Evolutionary conservation across 2,329 filamentous ascomycete species (phyloP).

Genomic region (Paraphoma sp.): DNA sequence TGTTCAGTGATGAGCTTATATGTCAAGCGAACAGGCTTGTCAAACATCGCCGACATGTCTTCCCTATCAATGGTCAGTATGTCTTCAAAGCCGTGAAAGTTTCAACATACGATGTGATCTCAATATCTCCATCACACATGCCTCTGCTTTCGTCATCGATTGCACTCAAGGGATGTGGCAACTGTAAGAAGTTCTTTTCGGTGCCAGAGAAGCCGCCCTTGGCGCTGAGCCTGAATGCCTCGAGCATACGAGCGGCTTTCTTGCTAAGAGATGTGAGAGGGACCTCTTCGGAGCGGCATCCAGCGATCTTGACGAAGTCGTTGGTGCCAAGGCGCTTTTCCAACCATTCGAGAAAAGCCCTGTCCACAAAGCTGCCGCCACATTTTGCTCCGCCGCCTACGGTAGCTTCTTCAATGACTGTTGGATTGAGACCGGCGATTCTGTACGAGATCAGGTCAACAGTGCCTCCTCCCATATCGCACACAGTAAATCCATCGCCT

Average conservation of each 20-base stretch:
- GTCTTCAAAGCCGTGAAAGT: neutral
- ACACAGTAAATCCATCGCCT: slow-evolving; percentile 33
- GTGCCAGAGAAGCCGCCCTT: slow-evolving; percentile 31
- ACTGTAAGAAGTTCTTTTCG: slow-evolving; percentile 19
- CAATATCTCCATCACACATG: slow-evolving; percentile 32
- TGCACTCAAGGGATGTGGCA: slow-evolving; percentile 22
- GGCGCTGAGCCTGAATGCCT: slow-evolving; percentile 24
- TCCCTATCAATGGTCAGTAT: slow-evolving; percentile 13
- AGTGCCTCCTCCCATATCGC: slow-evolving; percentile 40
- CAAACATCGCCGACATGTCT: slow-evolving; percentile 28
- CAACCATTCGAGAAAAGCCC: slow-evolving; percentile 27
- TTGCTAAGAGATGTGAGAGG: slow-evolving; percentile 15
- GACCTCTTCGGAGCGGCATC: slow-evolving; percentile 10
- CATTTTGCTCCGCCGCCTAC: slow-evolving; percentile 33
- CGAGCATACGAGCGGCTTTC: slow-evolving; percentile 22
- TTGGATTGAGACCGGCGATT: slow-evolving; percentile 14
- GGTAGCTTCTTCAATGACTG: slow-evolving; percentile 26
- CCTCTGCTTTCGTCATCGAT: slow-evolving; percentile 25
- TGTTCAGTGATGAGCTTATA: slow-evolving; percentile 22
- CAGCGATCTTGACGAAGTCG: slow-evolving; percentile 28
- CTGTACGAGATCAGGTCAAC: slow-evolving; percentile 38
- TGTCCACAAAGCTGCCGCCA: slow-evolving; percentile 36
- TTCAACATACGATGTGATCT: slow-evolving; percentile 11
- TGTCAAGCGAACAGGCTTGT: slow-evolving; percentile 9
- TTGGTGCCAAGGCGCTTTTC: slow-evolving; percentile 24